Base-by-base conservation (phyloP, 345 rosid species). In the Linum usitatissimum region DNA sequence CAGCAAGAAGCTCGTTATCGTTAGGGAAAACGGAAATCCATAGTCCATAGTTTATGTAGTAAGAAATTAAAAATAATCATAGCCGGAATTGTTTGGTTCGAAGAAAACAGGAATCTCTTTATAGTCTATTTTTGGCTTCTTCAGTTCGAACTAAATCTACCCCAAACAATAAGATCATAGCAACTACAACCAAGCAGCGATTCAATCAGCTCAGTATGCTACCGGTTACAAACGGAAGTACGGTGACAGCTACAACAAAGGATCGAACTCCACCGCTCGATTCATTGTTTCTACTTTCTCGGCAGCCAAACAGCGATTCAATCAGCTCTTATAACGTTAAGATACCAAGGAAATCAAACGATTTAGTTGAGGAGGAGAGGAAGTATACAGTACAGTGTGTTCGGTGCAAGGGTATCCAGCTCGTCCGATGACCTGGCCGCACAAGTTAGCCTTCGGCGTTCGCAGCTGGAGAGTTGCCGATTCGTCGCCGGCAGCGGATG, bases 371-470 rank as follows among this genome's bases (percentile, higher is more conserved):
- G 58, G 18, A 57, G 40, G 36, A 23, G 70, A 55, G 66, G 66
- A 64, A 51, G 64, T 62, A 17, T 34, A 34, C 38, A 34, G 39
- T 85, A 85, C 98, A 40, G 80, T 80, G 86, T 85, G 78, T 59
- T 92, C 95, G 57, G 77, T 63, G 80, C 98, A 89, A 66, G 84
- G 74, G 63, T 87, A 89, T 60, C 95, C 95, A 61, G 81, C 78
- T 17, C 93, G 90, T 19, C 60, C 62, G 39, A 89, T 71, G 69
- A 92, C 80, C 38, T 74, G 83, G 60, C 70, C 66, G 70, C 97
- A 89, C 72, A 89, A 80, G 61, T 85, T 73, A 60, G 55, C 73
- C 54, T 59, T 65, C 65, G 79, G 65, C 55, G 82, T 55, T 57
- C 65, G 76, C 64, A 39, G 73, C 18, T 28, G 75, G 59, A 51